Base-by-base conservation (phyloP, 768 basidiomycete species). In the Termitomyces sp. region DNA sequence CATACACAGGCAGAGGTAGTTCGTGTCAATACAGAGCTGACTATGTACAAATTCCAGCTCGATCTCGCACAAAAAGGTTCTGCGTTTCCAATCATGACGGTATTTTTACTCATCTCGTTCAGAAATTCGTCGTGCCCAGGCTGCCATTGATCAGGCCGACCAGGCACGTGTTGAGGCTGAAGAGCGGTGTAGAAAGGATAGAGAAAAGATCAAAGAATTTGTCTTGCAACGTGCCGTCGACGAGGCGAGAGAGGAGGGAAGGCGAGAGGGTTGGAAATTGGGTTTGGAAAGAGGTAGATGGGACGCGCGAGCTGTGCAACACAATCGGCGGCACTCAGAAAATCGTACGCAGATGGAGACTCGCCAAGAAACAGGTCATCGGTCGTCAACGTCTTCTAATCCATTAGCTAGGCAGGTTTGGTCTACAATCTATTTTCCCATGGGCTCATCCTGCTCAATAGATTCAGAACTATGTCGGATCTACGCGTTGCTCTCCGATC, bases 61-160 rank as follows among this genome's bases (percentile, higher is more conserved):
- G 78, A 81, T 17, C 70, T 76, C 35, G 85, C 85, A 15, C 83
- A 86, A 60, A 73, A 72, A 66, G 76, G 76, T 77, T 21, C 10
- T 19, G 60, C 45, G 19, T 52, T 5, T 46, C 15, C 49, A 40
- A 38, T 44, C 26, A 47, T 19, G 9, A 8, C 2, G 26, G 23
- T 4, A 44, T 31, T 8, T 52, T 37, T 45, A 30, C 42, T 54
- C 46, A 60, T 19, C 42, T 31, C 0, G 38, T 28, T 21, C 43
- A 70, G 83, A 86, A 62, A 83, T 86, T 41, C 64, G 70, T 23
- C 74, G 76, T 37, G 84, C 84, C 0, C 83, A 86, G 58, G 72
- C 75, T 3, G 71, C 81, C 4, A 74, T 85, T 11, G 70, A 75
- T 33, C 69, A 74, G 19, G 70, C 83, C 4, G 78, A 83, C 49